Base-by-base conservation (phyloP, 2,329 filamentous ascomycete genomes). In the Exophiala phaeomuriformis region DNA sequence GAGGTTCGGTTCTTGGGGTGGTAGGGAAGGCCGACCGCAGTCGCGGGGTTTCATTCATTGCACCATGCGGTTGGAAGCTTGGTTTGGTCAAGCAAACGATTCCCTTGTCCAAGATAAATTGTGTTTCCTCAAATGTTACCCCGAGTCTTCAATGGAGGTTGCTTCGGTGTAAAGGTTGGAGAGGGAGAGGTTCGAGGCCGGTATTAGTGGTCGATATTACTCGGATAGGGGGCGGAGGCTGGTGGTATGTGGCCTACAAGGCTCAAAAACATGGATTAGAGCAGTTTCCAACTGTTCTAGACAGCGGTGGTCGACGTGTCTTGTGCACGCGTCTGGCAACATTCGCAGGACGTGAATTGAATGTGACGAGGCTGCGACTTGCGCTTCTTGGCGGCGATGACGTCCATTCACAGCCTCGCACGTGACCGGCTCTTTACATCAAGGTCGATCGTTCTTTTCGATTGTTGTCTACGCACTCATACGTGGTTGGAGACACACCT, bases 1-100 rank as follows among this genome's bases (percentile, higher is more conserved):
- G 54, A 45, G 46, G 45, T 4, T 57, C 57, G 41, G 51, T 49
- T 48, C 76, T 77, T 65, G 87, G 88, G 63, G 87, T 90, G 66
- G 82, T 77, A 68, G 88, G 88, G 68, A 84, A 93, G 67, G 85
- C 86, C 78, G 86, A 89, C 75, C 85, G 82, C 75, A 89, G 77
- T 75, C 84, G 85, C 72, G 85, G 88, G 75, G 87, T 93, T 71
- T 77, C 80, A 80, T 82, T 88, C 88, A 91, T 91, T 73, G 82
- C 82, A 85, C 85, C 68, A 70, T 73, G 69, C 56, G 60, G 57
- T 53, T 56, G 32, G 43, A 37, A 19, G 10, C 8, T 30, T 35
- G 19, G 19, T 19, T 19, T 19, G 19, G 19, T 19, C 19, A 19
- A 19, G 19, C 19, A 19, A 19, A 19, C 19, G 19, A 19, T 47